Percentiles rank a stretch among this genome's conserved stretches.
phyloP scores from a whole-genome alignment of 129 eudicot species.

The Centrapalus pauciflorus region DNA sequence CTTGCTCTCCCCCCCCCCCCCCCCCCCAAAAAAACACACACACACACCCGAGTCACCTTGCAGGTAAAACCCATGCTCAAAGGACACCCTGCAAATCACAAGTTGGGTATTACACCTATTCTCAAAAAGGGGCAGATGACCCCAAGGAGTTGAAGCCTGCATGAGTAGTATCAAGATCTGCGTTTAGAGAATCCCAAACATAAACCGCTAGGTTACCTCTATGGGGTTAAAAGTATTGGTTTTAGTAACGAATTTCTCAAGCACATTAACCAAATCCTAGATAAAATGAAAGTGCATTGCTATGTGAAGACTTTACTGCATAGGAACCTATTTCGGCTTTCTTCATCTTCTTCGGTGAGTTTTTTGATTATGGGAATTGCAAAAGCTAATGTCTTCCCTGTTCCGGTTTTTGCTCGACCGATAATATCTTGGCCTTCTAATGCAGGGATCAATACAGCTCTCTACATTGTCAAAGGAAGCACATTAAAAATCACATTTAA shows the following conservation, averaged over 20 bases:
- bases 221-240: background rate
- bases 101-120: too few species aligned
- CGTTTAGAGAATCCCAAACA: too few species aligned
- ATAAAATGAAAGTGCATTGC: background rate
- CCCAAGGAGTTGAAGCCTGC: too few species aligned
- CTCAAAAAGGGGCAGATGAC: too few species aligned
- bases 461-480: conserved; percentile 34
- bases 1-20: too few species aligned
- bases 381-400: conserved; percentile 92
- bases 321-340: conserved; percentile 52
- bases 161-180: too few species aligned
- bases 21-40: too few species aligned
- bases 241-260: background rate
- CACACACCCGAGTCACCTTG: too few species aligned
- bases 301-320: background rate
- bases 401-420: conserved; percentile 97
- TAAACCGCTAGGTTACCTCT: too few species aligned
- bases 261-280: background rate
- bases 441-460: conserved; percentile 89
- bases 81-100: too few species aligned
- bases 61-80: too few species aligned
- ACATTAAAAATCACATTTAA: background rate
- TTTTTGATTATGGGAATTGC: conserved; percentile 81
- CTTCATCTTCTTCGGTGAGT: conserved; percentile 54
- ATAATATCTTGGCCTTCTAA: conserved; percentile 80